Evolutionary conservation across 2,329 filamentous ascomycete species (phyloP).

Genomic region (Nemania sp.): DNA sequence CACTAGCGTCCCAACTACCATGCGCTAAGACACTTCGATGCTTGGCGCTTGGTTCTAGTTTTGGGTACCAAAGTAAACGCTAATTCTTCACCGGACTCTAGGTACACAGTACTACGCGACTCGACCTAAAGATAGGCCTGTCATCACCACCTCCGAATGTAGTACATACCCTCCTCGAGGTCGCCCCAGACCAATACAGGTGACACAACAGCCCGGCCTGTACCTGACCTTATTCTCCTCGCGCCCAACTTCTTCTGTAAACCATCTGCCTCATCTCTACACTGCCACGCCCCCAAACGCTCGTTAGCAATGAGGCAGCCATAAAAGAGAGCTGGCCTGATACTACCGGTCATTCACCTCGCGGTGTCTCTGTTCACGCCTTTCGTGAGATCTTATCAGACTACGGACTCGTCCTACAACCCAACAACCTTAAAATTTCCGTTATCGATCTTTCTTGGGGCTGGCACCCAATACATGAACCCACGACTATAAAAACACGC

Average conservation of each 20-base stretch:
- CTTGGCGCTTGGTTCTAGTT: no score
- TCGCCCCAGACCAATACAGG: slow-evolving; percentile 31
- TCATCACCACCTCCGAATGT: no score
- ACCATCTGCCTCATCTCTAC: not conserved
- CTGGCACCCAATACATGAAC: no score
- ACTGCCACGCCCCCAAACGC: not conserved
- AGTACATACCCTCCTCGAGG: no score
- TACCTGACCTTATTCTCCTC: slow-evolving; percentile 20
- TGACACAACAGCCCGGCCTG: slow-evolving; percentile 30
- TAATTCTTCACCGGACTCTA: no score
- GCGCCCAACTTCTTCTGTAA: slow-evolving; percentile 2
- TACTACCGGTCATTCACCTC: not conserved
- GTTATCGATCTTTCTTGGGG: slow-evolving; percentile 1
- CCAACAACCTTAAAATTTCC: not conserved
- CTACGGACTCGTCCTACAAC: not conserved
- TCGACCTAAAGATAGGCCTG: no score
- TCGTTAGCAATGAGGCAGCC: not conserved
- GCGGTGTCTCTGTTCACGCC: not conserved
- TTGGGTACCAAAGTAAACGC: no score
- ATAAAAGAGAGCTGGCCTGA: no score
- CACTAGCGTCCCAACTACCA: no score
- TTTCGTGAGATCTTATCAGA: slow-evolving; percentile 1
- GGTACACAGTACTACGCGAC: no score
- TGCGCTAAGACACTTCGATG: no score
- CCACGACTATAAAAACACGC: no score